Percentiles rank a stretch among this genome's conserved stretches.
Evolutionary conservation across 805 yeast species (phyloP).

Genomic region (Spathaspora hagerdaliae): DNA sequence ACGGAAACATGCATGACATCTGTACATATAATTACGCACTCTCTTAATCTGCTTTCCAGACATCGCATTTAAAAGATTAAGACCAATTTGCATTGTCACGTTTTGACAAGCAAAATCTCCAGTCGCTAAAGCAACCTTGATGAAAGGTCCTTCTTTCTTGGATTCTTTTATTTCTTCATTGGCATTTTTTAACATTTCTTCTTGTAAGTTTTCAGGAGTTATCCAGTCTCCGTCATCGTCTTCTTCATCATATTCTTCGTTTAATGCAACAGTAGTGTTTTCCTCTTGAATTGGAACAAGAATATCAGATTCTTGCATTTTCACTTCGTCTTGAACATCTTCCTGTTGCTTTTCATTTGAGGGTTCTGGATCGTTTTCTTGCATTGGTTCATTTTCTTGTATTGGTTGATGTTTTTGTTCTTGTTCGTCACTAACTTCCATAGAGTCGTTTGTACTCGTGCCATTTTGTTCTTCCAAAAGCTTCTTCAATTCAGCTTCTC

Average conservation of each 20-base stretch:
- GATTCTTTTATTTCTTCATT: slow-evolving; percentile 49
- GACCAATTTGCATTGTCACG: slow-evolving; percentile 85
- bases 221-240: slow-evolving; percentile 91
- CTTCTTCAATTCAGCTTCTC: slow-evolving; percentile 35
- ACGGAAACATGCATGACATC: slow-evolving; percentile 96
- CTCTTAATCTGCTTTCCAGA: slow-evolving; percentile 82
- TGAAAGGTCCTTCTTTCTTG: slow-evolving; percentile 23
- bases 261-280: slow-evolving; percentile 8
- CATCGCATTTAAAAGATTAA: slow-evolving; percentile 77
- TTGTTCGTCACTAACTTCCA: slow-evolving; percentile 4
- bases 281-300: neutral
- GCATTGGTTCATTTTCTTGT: slow-evolving; percentile 5
- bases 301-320: slow-evolving; percentile 7
- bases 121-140: slow-evolving; percentile 81
- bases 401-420: slow-evolving; percentile 2
- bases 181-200: slow-evolving; percentile 64
- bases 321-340: neutral
- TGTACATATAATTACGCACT: slow-evolving; percentile 85
- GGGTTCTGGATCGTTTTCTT: slow-evolving; percentile 9
- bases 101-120: slow-evolving; percentile 98
- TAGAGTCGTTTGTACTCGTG: no score
- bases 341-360: slow-evolving; percentile 3
- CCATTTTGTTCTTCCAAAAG: slow-evolving; percentile 12
- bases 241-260: slow-evolving; percentile 63
- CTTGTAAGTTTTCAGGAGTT: slow-evolving; percentile 77